These are phyloP conservation scores for Albugo candida DNA, from an alignment of 352 stramenopile species.

Conservation along the genomic window DNA sequence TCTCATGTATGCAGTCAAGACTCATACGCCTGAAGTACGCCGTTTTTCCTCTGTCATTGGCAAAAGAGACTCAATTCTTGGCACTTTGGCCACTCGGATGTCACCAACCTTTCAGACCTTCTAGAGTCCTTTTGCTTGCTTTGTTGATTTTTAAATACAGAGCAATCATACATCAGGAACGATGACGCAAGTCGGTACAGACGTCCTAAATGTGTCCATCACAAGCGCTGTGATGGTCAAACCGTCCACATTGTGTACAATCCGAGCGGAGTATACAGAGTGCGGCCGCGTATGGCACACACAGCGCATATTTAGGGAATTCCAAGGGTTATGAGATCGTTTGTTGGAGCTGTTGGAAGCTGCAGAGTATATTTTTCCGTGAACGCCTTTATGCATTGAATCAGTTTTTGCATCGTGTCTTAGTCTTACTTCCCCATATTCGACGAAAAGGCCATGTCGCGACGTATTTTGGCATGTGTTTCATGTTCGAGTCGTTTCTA, in stretches of 20 bases:
- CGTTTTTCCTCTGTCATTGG: too few species aligned
- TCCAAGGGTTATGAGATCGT: slow-evolving; percentile 47
- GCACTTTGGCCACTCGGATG: too few species aligned
- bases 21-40: too few species aligned
- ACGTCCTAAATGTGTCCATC: slow-evolving; percentile 3
- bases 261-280: slow-evolving; percentile 30
- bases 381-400: slow-evolving; percentile 37
- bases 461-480: slow-evolving; percentile 55
- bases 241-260: slow-evolving; percentile 52
- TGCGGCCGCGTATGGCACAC: slow-evolving; percentile 31
- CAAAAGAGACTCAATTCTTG: too few species aligned
- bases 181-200: too few species aligned
- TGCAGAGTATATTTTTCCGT: slow-evolving; percentile 19
- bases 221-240: slow-evolving; percentile 47
- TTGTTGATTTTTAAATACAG: too few species aligned
- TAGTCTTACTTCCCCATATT: slow-evolving; percentile 31
- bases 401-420: slow-evolving; percentile 30
- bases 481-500: slow-evolving; percentile 40
- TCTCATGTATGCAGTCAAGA: too few species aligned
- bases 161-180: too few species aligned
- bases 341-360: slow-evolving; percentile 37
- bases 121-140: too few species aligned
- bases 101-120: too few species aligned
- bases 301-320: slow-evolving; percentile 52
- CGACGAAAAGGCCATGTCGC: slow-evolving; percentile 37